Percentiles rank a stretch among this genome's conserved stretches.
These are phyloP conservation scores for Silene latifolia DNA, from an alignment of 148 eudicot species.

Conservation along the genomic window DNA sequence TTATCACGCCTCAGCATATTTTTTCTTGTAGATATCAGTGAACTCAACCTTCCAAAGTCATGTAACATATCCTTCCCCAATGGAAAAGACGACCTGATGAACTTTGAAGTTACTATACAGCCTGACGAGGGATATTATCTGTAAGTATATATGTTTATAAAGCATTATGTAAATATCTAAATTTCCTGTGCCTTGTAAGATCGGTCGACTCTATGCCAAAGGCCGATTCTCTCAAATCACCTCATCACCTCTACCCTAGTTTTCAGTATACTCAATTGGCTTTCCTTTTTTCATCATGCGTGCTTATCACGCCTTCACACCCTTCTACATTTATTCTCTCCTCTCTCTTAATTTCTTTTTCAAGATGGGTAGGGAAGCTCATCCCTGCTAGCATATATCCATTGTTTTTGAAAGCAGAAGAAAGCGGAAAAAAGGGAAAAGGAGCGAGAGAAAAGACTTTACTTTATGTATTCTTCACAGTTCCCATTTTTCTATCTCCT, in stretches of 20 bases:
- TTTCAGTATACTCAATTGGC: neutral
- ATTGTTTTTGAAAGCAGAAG: neutral
- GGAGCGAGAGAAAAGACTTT: neutral
- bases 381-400: neutral
- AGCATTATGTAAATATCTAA: neutral
- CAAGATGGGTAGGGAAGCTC: neutral
- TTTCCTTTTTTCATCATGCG: neutral
- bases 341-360: neutral
- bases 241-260: neutral
- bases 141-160: constrained; percentile 32
- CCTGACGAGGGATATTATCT: constrained; percentile 79
- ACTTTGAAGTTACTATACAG: constrained; percentile 68
- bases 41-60: constrained; percentile 61
- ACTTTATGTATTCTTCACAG: neutral
- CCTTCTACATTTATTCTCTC: neutral
- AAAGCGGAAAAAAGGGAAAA: neutral
- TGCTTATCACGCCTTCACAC: neutral
- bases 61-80: constrained; percentile 64
- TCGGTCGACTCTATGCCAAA: neutral
- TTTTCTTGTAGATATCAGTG: constrained; percentile 57
- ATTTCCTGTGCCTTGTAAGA: neutral
- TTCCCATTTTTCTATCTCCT: neutral
- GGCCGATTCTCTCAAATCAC: neutral
- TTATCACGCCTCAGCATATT: neutral
- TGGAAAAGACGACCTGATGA: constrained; percentile 85